Evolutionary conservation across 148 eudicot genomes (phyloP).

Genomic region (Rhododendron mucronatum): DNA sequence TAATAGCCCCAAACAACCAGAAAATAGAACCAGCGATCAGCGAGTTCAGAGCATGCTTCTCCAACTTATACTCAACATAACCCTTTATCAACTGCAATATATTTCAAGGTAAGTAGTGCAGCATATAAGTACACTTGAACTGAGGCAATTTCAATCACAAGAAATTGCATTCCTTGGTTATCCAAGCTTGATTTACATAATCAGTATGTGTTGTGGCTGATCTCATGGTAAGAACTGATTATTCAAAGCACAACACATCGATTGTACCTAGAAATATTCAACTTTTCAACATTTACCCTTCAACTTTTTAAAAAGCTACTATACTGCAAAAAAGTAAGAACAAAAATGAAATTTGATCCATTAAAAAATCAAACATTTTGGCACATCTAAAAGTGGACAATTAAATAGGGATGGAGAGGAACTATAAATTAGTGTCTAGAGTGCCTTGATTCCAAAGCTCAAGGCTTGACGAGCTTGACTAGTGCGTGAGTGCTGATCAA

Average conservation of each 20-base stretch:
- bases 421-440: background rate
- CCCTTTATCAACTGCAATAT: conserved; percentile 56
- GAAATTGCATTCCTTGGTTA: background rate
- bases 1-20: conserved; percentile 83
- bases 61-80: conserved; percentile 28
- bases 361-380: too few relatives aligned
- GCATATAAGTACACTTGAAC: background rate
- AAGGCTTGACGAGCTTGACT: background rate
- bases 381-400: too few relatives aligned
- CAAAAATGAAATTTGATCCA: too few relatives aligned
- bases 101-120: background rate
- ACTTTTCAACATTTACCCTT: too few relatives aligned
- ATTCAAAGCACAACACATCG: background rate
- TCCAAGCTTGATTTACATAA: background rate
- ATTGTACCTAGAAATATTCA: too few relatives aligned
- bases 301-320: too few relatives aligned
- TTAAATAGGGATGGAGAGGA: too few relatives aligned
- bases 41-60: conserved; percentile 56
- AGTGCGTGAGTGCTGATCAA: background rate
- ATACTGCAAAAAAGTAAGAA: too few relatives aligned
- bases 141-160: background rate
- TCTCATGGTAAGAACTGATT: background rate
- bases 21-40: conserved; percentile 61
- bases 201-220: background rate
- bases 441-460: background rate